phyloP scores from a whole-genome alignment of 805 yeast genomes.

The Barnettozyma siamensis region DNA sequence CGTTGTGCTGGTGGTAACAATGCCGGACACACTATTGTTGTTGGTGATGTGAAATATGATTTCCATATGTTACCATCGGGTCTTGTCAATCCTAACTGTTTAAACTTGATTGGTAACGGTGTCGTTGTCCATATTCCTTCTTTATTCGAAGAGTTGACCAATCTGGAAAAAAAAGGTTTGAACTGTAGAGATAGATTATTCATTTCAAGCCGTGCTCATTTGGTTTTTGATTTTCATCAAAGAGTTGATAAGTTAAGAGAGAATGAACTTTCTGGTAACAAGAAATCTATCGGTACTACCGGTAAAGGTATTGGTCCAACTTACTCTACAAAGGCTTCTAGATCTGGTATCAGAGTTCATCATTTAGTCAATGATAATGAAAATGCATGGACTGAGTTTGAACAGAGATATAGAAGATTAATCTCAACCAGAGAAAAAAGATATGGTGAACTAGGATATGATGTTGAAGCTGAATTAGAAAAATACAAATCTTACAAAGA shows the following conservation, averaged over 20 bases:
- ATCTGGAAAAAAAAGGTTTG: slow-evolving; percentile 78
- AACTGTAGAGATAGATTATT: slow-evolving; percentile 60
- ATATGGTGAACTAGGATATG: slow-evolving; percentile 90
- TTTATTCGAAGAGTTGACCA: slow-evolving; percentile 79
- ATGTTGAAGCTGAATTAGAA: slow-evolving; percentile 71
- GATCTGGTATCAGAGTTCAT: slow-evolving; percentile 96
- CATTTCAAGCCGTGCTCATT: slow-evolving; percentile 88
- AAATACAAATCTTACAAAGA: slow-evolving; percentile 73
- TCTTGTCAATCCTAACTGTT: slow-evolving; percentile 88
- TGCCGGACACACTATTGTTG: slow-evolving; percentile 99
- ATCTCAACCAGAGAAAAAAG: slow-evolving; percentile 79
- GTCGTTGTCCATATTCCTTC: slow-evolving; percentile 96
- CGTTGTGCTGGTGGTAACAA: slow-evolving; percentile 99
- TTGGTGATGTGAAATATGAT: slow-evolving; percentile 80
- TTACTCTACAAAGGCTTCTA: slow-evolving; percentile 91
- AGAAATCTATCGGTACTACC: slow-evolving; percentile 93
- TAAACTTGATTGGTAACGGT: slow-evolving; percentile 89
- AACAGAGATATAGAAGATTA: slow-evolving; percentile 66
- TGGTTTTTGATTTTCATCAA: slow-evolving; percentile 98
- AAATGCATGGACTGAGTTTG: slow-evolving; percentile 91
- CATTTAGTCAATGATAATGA: slow-evolving; percentile 88
- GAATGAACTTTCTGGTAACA: slow-evolving; percentile 62
- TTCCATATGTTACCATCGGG: slow-evolving; percentile 99
- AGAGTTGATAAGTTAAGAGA: slow-evolving; percentile 94
- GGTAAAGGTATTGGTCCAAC: slow-evolving; percentile 99